phyloP scores from a whole-genome alignment of 2,329 filamentous ascomycete species.

The Didymella pomorum region DNA sequence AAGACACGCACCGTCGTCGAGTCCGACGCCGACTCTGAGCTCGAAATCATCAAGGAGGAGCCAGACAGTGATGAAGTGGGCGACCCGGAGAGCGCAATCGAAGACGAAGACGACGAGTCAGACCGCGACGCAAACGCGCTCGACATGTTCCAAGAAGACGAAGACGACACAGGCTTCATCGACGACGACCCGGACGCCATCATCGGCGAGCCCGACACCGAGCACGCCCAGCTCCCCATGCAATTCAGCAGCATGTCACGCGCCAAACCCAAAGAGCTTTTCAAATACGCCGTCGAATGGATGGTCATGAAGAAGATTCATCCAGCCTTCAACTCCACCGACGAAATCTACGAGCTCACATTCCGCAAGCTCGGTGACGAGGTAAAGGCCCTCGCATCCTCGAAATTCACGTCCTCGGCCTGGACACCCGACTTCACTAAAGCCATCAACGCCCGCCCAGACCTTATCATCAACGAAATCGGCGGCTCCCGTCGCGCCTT shows the following conservation, averaged over 20 bases:
- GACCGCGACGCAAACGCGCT: slow-evolving; percentile 43
- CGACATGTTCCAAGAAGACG: slow-evolving; percentile 61
- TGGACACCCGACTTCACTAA: slow-evolving; percentile 74
- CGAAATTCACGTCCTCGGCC: slow-evolving; percentile 74
- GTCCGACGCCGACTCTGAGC: slow-evolving; percentile 38
- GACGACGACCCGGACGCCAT: slow-evolving; percentile 65
- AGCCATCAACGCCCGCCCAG: slow-evolving; percentile 71
- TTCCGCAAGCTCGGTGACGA: slow-evolving; percentile 78
- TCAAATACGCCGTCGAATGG: slow-evolving; percentile 79
- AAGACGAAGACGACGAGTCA: slow-evolving; percentile 33
- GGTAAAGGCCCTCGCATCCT: slow-evolving; percentile 70
- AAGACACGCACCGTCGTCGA: slow-evolving; percentile 34
- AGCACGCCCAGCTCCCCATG: slow-evolving; percentile 68
- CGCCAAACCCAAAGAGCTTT: slow-evolving; percentile 74
- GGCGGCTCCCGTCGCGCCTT: slow-evolving; percentile 19
- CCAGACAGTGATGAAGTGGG: slow-evolving; percentile 30
- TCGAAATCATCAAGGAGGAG: slow-evolving; percentile 46
- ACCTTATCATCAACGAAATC: slow-evolving; percentile 54
- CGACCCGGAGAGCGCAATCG: slow-evolving; percentile 31
- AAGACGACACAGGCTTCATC: slow-evolving; percentile 71
- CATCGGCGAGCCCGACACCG: slow-evolving; percentile 58
- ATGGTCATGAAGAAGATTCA: slow-evolving; percentile 82
- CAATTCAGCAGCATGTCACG: slow-evolving; percentile 72
- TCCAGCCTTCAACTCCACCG: slow-evolving; percentile 69
- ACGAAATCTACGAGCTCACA: slow-evolving; percentile 71